Conservation (phyloP, 805 yeast genomes). For the Sungouiozyma intestinalis region DNA sequence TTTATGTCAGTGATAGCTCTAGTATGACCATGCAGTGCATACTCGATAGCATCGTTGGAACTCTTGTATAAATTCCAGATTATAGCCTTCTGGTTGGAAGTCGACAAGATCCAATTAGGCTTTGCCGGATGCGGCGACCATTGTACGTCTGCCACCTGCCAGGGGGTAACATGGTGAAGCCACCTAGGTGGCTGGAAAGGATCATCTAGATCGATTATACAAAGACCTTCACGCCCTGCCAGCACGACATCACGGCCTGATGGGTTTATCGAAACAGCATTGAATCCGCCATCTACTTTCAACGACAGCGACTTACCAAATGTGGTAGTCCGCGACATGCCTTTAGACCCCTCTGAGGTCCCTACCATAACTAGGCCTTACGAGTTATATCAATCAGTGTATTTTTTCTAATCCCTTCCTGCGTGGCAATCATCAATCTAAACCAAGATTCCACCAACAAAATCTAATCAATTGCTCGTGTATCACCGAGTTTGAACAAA, state of each 20-base stretch:
- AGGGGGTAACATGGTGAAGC: slow-evolving; percentile 82
- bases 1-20: slow-evolving; percentile 94
- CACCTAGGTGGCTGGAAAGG: slow-evolving; percentile 93
- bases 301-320: slow-evolving; percentile 76
- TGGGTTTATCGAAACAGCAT: slow-evolving; percentile 84
- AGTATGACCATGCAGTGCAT: slow-evolving; percentile 79
- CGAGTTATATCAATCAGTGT: no score
- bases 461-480: no score
- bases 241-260: slow-evolving; percentile 87
- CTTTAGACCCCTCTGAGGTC: background rate
- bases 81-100: slow-evolving; percentile 90
- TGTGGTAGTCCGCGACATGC: slow-evolving; percentile 36
- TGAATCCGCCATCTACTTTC: slow-evolving; percentile 83
- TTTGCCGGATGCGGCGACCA: slow-evolving; percentile 89
- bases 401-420: no score
- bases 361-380: background rate
- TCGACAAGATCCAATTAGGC: slow-evolving; percentile 86
- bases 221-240: slow-evolving; percentile 73
- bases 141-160: slow-evolving; percentile 99
- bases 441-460: no score
- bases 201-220: slow-evolving; percentile 86
- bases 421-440: no score
- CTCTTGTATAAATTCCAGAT: slow-evolving; percentile 79
- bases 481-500: no score
- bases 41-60: slow-evolving; percentile 68